A percentile compares a stretch with the other conserved stretches of the same genome.
Evolutionary conservation across 495 filamentous ascomycete genomes (phyloP).

Genomic region (Copromyces sp.): DNA sequence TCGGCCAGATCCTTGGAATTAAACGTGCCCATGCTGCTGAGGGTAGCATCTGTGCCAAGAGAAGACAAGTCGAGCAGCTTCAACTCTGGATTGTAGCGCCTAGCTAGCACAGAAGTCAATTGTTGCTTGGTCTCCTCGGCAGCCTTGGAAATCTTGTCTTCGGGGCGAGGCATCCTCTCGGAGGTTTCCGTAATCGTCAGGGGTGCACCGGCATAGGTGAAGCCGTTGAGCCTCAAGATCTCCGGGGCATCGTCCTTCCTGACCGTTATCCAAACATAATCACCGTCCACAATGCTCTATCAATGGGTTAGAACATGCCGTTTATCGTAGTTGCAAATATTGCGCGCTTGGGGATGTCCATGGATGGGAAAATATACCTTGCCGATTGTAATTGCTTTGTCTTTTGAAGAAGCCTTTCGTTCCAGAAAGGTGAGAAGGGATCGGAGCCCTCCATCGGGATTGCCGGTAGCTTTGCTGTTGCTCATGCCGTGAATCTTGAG

Average conservation of each 20-base stretch:
- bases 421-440: slow-evolving; percentile 71
- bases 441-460: slow-evolving; percentile 60
- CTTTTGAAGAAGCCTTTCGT: slow-evolving; percentile 56
- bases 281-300: slow-evolving; percentile 62
- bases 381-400: slow-evolving; percentile 57
- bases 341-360: neutral
- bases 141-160: slow-evolving; percentile 27
- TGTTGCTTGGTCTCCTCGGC: slow-evolving; percentile 34
- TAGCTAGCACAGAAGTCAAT: slow-evolving; percentile 48
- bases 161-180: slow-evolving; percentile 18
- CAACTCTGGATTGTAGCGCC: slow-evolving; percentile 55
- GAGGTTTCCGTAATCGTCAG: slow-evolving; percentile 41
- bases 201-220: slow-evolving; percentile 50
- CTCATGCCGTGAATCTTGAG: slow-evolving; percentile 61
- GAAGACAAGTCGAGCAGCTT: slow-evolving; percentile 75
- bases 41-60: slow-evolving; percentile 55
- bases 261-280: slow-evolving; percentile 56
- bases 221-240: slow-evolving; percentile 53
- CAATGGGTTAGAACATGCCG: slow-evolving; percentile 53
- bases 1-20: slow-evolving; percentile 54
- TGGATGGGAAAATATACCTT: slow-evolving; percentile 58
- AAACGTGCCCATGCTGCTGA: slow-evolving; percentile 68
- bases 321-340: slow-evolving; percentile 22
- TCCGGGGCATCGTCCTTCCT: slow-evolving; percentile 50
- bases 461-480: slow-evolving; percentile 60